Evolutionary conservation across 164 flowering plant species (phyloP).

Genomic region (Kingdonia uniflora): DNA sequence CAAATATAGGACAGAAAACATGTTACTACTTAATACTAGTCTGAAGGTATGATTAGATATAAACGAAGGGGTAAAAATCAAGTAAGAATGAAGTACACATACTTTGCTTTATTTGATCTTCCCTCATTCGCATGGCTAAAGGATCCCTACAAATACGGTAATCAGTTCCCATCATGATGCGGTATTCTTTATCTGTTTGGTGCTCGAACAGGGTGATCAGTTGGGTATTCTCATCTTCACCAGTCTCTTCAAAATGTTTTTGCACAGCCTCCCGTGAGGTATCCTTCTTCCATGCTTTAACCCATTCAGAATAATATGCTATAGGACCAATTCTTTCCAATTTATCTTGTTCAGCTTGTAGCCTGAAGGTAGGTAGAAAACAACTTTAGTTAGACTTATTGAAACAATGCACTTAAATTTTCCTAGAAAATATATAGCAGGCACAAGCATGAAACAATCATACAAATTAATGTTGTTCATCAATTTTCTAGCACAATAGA

Average conservation of each 20-base stretch:
- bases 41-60: too few species aligned
- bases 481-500: too few species aligned
- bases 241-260: constrained; percentile 94
- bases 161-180: constrained; percentile 96
- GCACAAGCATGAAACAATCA: too few species aligned
- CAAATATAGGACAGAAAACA: not conserved
- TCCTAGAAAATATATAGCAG: too few species aligned
- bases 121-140: constrained; percentile 89
- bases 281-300: constrained; percentile 82
- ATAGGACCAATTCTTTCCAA: constrained; percentile 62
- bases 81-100: constrained; percentile 10
- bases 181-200: constrained; percentile 83
- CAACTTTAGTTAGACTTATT: too few species aligned
- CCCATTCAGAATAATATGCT: constrained; percentile 98
- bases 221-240: constrained; percentile 90
- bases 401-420: too few species aligned
- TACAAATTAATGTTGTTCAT: too few species aligned
- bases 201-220: constrained; percentile 69
- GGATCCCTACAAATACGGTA: constrained; percentile 79
- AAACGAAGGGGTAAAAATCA: too few species aligned
- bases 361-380: constrained; percentile 22
- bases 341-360: constrained; percentile 65
- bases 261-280: constrained; percentile 90
- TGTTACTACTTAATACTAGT: too few species aligned
- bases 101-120: constrained; percentile 95